Conservation (phyloP, 2,329 filamentous ascomycete genomes). For the Cercospora nicotianae region DNA sequence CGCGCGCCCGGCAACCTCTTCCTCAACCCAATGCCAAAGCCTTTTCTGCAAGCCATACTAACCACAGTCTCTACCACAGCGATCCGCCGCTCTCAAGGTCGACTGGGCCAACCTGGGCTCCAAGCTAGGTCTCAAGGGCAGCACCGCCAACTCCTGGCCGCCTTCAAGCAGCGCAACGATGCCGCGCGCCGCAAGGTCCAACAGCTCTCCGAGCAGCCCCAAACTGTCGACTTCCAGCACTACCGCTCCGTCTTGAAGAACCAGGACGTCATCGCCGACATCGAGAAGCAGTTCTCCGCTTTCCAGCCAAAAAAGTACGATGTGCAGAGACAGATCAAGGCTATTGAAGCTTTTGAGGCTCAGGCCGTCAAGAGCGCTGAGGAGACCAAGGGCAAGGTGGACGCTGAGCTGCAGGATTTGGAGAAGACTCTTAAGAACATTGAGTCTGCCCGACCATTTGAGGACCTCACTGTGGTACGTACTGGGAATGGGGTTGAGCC, state of each 20-base stretch:
- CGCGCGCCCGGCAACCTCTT: neutral
- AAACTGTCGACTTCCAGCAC: slow-evolving; percentile 85
- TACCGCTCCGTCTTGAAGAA: slow-evolving; percentile 96
- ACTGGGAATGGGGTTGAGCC: slow-evolving; percentile 20
- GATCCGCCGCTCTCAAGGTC: slow-evolving; percentile 98
- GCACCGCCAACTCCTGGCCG: slow-evolving; percentile 88
- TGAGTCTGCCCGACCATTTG: slow-evolving; percentile 90
- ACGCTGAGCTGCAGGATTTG: slow-evolving; percentile 90
- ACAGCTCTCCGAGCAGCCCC: slow-evolving; percentile 77
- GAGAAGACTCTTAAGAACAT: slow-evolving; percentile 96
- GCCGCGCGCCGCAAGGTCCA: slow-evolving; percentile 93
- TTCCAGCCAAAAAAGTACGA: slow-evolving; percentile 96
- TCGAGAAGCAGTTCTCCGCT: slow-evolving; percentile 88
- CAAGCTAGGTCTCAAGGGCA: slow-evolving; percentile 93
- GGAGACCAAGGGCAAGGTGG: slow-evolving; percentile 94
- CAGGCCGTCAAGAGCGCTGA: slow-evolving; percentile 96
- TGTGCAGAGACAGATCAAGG: slow-evolving; percentile 89
- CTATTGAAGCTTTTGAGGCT: slow-evolving; percentile 95
- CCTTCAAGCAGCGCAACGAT: slow-evolving; percentile 99
- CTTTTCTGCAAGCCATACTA: slow-evolving; percentile 22
- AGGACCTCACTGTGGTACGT: slow-evolving; percentile 96
- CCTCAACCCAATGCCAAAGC: slow-evolving; percentile 8
- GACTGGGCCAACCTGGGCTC: slow-evolving; percentile 95
- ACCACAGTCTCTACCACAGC: slow-evolving; percentile 55
- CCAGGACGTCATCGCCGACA: slow-evolving; percentile 90